Base-by-base conservation (phyloP, 1,139 yeast species). In the Nadsonia starkeyi-henricii region DNA sequence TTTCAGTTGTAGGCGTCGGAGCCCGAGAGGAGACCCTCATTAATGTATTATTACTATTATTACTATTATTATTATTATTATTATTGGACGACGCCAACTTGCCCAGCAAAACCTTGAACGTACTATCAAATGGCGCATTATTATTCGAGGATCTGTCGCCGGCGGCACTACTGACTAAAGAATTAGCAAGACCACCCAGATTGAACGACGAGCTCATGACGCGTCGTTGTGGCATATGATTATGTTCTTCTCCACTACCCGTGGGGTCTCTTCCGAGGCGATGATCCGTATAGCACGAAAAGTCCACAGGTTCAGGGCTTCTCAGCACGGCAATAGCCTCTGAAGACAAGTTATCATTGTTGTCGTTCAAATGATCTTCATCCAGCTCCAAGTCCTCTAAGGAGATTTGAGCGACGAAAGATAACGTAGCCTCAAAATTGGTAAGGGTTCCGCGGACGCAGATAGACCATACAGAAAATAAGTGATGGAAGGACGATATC, bases 391-490 rank as follows among this genome's bases (percentile, higher is more conserved):
- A 59, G 49, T 74, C 71, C 23, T 65, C 67, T 7, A 70, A 52
- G 2, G 74, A 69, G 2, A 73, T 68, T 18, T 73, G 67, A 44
- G 73, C 73, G n/a, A 77, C 55, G 53, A 77, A 78, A 20, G 73
- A 71, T 19, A 79, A 62, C 2, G 82, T 76, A 1, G 86, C 86
- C 55, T 79, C 85, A 46, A 77, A 64, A 57, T 80, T 80, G 1
- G 85, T 80, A 75, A 73, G 20, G 77, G 55, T 45, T 73, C 65
- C 21, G 70, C 68, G 30, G 69, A 60, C 26, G 71, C 71, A 45
- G 65, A 66, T 71, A 62, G 21, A 73, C 68, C 20, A 79, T 68
- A 2, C 77, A 62, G 45, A 74, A 67, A 8, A 80, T 75, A 47
- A 80, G 61, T 9, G 77, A 61, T 0, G 86, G 84, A 20, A 80